Evolutionary conservation across 257 asterid species (phyloP), one percentile per base, ranked within the genome.

Genomic region (Echites panduratus): DNA sequence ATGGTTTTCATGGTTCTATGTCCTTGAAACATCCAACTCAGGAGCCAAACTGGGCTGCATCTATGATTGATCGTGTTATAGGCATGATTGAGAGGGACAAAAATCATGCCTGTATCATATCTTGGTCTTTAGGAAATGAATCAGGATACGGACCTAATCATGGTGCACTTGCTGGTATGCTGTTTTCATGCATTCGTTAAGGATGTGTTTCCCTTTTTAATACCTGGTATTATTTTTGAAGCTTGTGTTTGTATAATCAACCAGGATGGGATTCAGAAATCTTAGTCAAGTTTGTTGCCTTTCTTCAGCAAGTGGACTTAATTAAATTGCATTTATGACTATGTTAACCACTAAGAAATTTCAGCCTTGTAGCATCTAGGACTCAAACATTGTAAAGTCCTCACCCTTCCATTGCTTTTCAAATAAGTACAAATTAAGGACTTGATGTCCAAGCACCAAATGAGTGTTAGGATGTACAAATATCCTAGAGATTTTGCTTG

Each of bases 1-100:
- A 95, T 52, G 99, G 98, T 70, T 95, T 91, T 83, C 90, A 86
- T 79, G 93, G 85, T 76, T 86, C 83, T 72, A 80, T 85, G 72
- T 77, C 82, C 72, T 68, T 87, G 61, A 90, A 84, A 84, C 97
- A 92, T 84, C 99, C 98, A 70, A 84, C 98, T 40, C 82, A 68
- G 53, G 96, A 90, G 78, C 85, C 97, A 49, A 71, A 83, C 76
- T 95, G 98, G 98, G 95, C 96, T 69, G 76, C 92, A 57, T 78
- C 95, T 73, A 94, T 94, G 99, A 38, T 94, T 86, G 98, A 91
- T 77, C 90, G 99, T 76, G 98, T 92, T 54, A 82, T 95, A 45
- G 96, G 96, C 78, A 92, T 95, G 98, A 98, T 95, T 68, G 98
- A 95, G 78, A 86, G 99, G 87, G 99, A 95, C 85, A 95, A 95